Percentiles rank a stretch among this genome's conserved stretches.
phyloP scores from a whole-genome alignment of 2,329 filamentous ascomycete genomes.

The Colletotrichum somersetense region DNA sequence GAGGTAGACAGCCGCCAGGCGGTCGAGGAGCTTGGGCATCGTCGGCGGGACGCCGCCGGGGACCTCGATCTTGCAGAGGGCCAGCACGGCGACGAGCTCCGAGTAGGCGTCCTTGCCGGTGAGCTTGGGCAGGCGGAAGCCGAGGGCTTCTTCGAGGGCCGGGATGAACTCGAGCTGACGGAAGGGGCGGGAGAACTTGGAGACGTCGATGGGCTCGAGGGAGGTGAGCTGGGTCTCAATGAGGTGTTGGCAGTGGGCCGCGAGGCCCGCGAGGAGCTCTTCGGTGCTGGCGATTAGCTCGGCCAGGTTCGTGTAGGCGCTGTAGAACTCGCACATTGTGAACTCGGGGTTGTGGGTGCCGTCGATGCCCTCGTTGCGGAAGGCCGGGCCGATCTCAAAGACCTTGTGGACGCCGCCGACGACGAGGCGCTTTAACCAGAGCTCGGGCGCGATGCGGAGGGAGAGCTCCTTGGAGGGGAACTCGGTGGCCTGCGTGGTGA shows the following conservation, averaged over 20 bases:
- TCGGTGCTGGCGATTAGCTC: slow-evolving; percentile 84
- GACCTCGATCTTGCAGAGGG: slow-evolving; percentile 72
- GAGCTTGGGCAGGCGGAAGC: slow-evolving; percentile 74
- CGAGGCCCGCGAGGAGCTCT: slow-evolving; percentile 72
- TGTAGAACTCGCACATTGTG: slow-evolving; percentile 97
- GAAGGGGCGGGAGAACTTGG: slow-evolving; percentile 68
- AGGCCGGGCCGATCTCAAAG: slow-evolving; percentile 93
- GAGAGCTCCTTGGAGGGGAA: slow-evolving; percentile 79
- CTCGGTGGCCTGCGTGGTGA: slow-evolving; percentile 83
- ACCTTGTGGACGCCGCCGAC: slow-evolving; percentile 89
- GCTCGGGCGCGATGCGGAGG: slow-evolving; percentile 90
- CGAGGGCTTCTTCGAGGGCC: slow-evolving; percentile 77
- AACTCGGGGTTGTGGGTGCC: slow-evolving; percentile 97
- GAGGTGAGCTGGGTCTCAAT: slow-evolving; percentile 59
- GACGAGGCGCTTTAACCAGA: slow-evolving; percentile 94
- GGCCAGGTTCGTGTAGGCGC: slow-evolving; percentile 82
- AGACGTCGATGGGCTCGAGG: slow-evolving; percentile 62
- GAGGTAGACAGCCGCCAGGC: slow-evolving; percentile 80
- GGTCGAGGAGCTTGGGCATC: slow-evolving; percentile 80
- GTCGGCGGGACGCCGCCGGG: slow-evolving; percentile 72
- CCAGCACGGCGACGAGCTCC: slow-evolving; percentile 65
- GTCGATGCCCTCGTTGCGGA: slow-evolving; percentile 94
- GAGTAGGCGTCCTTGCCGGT: slow-evolving; percentile 66
- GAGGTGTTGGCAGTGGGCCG: slow-evolving; percentile 61
- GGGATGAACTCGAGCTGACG: slow-evolving; percentile 84